Evolutionary conservation across 2,329 filamentous ascomycete genomes (phyloP).

Genomic region (Talaromyces sp.): DNA sequence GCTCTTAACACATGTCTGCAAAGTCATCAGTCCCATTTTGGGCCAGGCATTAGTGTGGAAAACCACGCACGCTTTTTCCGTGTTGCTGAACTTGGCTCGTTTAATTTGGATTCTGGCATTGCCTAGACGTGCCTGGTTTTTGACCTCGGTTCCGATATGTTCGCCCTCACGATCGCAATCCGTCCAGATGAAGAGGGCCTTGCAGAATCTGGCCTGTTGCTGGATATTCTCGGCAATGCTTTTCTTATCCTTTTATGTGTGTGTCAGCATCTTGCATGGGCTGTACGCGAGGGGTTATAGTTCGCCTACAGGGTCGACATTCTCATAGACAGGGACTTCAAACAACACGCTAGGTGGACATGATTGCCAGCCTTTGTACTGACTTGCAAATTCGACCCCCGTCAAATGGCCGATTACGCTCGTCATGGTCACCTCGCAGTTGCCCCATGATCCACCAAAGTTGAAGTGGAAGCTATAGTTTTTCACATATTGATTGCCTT

Average conservation of each 20-base stretch:
- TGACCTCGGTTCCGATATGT: slow-evolving; percentile 89
- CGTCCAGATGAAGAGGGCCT: slow-evolving; percentile 89
- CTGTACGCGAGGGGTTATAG: not conserved
- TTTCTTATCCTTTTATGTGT: slow-evolving; percentile 61
- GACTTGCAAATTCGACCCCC: slow-evolving; percentile 66
- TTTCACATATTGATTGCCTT: slow-evolving; percentile 72
- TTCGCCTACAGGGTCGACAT: slow-evolving; percentile 58
- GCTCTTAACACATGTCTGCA: slow-evolving; percentile 78
- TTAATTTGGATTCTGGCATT: slow-evolving; percentile 74
- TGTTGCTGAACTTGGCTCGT: slow-evolving; percentile 89
- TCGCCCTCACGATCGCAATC: slow-evolving; percentile 98
- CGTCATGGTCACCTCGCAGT: slow-evolving; percentile 86
- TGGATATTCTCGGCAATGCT: slow-evolving; percentile 80
- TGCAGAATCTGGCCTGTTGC: slow-evolving; percentile 66
- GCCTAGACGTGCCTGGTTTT: slow-evolving; percentile 68
- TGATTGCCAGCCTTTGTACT: slow-evolving; percentile 73
- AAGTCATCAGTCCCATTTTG: slow-evolving; percentile 8
- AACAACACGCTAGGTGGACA: slow-evolving; percentile 78
- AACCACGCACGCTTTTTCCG: slow-evolving; percentile 70
- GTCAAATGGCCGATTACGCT: slow-evolving; percentile 87
- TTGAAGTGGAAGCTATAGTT: slow-evolving; percentile 91
- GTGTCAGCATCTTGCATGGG: not conserved
- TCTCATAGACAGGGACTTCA: slow-evolving; percentile 67
- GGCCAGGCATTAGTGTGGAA: not conserved
- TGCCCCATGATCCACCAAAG: slow-evolving; percentile 75